Evolutionary conservation across 257 asterid genomes (phyloP).

Genomic region (Rubia yunnanensis): DNA sequence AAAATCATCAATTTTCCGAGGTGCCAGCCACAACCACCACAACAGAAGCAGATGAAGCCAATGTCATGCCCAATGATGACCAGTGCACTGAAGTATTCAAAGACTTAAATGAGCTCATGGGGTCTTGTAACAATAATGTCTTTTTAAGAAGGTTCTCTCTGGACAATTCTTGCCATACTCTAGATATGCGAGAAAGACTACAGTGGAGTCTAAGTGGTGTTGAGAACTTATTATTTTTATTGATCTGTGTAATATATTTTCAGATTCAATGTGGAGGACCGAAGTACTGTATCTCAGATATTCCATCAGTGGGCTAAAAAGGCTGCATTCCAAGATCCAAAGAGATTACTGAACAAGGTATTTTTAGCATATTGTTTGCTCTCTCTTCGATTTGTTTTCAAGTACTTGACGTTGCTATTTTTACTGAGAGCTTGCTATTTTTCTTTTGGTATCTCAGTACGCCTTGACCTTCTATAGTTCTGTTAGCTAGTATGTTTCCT

Average conservation of each 20-base stretch:
- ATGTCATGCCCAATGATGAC: conserved; percentile 23
- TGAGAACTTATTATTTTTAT: neutral
- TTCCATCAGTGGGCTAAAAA: conserved; percentile 96
- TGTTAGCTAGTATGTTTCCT: too few species aligned
- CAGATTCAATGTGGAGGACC: conserved; percentile 66
- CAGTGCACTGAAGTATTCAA: conserved; percentile 32
- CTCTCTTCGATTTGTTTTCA: neutral
- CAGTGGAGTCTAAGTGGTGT: neutral
- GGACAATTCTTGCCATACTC: neutral
- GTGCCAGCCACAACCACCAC: conserved; percentile 11
- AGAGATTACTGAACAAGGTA: conserved; percentile 83
- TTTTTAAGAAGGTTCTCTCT: conserved; percentile 68
- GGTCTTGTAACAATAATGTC: conserved; percentile 31
- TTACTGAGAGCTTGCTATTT: neutral
- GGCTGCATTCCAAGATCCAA: conserved; percentile 90
- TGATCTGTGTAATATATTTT: conserved; percentile 5
- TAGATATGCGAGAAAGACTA: neutral
- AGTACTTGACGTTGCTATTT: neutral
- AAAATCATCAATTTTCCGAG: conserved; percentile 23
- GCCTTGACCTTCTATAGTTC: too few species aligned
- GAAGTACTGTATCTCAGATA: conserved; percentile 74
- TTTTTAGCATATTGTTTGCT: neutral
- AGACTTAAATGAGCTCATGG: conserved; percentile 38
- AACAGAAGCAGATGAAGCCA: conserved; percentile 27
- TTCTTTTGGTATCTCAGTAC: too few species aligned